Percentiles rank a stretch among this genome's conserved stretches.
Evolutionary conservation across 805 yeast genomes (phyloP).

Genomic region (Wickerhamomyces rabaulensis): DNA sequence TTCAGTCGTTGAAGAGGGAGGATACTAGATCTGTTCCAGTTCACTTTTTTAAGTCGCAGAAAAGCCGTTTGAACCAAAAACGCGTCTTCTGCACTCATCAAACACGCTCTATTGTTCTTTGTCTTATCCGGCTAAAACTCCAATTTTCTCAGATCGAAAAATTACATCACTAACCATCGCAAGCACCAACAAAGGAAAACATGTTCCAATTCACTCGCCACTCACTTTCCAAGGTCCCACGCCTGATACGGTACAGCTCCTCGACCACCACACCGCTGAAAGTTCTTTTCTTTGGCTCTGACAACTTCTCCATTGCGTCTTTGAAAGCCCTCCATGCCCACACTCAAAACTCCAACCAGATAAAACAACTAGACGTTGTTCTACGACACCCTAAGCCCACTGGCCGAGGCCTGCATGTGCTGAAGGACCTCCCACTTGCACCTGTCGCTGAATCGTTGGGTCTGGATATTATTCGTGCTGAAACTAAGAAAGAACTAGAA

Average conservation of each 20-base stretch:
- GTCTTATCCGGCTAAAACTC: no score
- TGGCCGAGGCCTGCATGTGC: conserved; percentile 48
- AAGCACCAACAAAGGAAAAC: not conserved
- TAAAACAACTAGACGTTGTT: conserved; percentile 49
- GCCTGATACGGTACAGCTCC: not conserved
- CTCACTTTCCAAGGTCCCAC: not conserved
- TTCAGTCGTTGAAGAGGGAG: no score
- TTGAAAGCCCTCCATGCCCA: conserved; percentile 33
- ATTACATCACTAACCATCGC: not conserved
- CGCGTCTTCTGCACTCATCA: no score
- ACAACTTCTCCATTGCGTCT: conserved; percentile 57
- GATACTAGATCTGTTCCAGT: no score
- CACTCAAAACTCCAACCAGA: conserved; percentile 11
- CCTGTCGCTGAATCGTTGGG: conserved; percentile 29
- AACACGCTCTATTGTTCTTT: no score
- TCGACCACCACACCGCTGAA: conserved; percentile 1
- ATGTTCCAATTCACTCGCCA: not conserved
- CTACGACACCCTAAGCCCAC: conserved; percentile 58
- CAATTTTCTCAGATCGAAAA: not conserved
- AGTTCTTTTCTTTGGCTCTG: conserved; percentile 77
- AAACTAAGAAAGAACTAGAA: conserved; percentile 36
- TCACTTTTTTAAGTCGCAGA: no score
- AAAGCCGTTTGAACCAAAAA: no score
- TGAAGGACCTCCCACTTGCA: conserved; percentile 52
- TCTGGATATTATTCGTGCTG: conserved; percentile 46